Base-by-base conservation (phyloP, 371 early-diverging fungal species). In the Edhazardia aedis region DNA sequence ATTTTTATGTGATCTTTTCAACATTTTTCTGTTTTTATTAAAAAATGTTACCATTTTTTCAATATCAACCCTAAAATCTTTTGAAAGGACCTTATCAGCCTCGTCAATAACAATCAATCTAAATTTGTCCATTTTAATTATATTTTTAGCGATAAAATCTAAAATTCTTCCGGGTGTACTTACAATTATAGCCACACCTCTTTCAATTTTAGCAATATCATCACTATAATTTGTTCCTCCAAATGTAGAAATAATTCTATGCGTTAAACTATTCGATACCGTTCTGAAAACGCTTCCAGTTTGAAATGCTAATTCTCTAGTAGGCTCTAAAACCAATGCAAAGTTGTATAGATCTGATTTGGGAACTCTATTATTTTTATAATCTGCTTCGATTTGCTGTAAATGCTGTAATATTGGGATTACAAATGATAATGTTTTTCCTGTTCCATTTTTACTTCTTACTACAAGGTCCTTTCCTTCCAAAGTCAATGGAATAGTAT, bases 171-270 rank as follows among this genome's bases (percentile, higher is more conserved):
- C 96, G 1, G 94, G 94, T 4, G 93, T 93, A 26, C 84, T 90
- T 11, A 93, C 88, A 24, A 93, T 71, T 30, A 93, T 78, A 69
- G 92, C 90, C 4, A 90, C 89, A 63, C 60, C 40, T 42, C 77
- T 77, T 30, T 73, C 76, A 29, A 93, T 72, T 61, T 91, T 80
- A 74, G 90, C 77, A 63, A 91, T 89, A 69, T 96, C 92, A 61
- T 96, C 94, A 75, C 89, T 86, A 39, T 92, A 75, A 21, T 81
- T 82, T 18, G 88, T 87, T 49, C 94, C 96, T 56, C 94, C 96
- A 1, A 86, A 90, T 2, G 87, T 82, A 4, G 86, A 86, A 88
- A 88, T 88, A 59, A 88, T 82, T 63, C 88, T 80, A 37, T 28
- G 23, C 51, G 2, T 39, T 3, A 62, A 22, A 30, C 22, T 9